Base-by-base conservation (phyloP, 306 rosid species). In the Inga leiocalycina region DNA sequence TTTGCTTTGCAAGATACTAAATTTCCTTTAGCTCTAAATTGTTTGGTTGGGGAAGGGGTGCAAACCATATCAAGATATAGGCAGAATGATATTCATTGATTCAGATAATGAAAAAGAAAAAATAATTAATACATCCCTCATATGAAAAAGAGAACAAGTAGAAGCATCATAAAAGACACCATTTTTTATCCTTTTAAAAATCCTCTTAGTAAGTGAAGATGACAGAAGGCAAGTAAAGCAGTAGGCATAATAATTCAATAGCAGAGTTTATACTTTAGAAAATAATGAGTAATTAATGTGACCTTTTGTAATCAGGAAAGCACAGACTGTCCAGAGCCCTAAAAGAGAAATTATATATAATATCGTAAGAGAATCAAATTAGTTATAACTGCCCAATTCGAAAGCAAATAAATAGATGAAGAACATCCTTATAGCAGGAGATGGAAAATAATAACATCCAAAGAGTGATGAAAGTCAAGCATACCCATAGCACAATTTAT, bases 251-350 rank as follows among this genome's bases (percentile, higher is more conserved):
- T 45, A 62, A 80, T 72, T 78, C 71, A 56, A 51, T 52, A 48
- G 75, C 71, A 59, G 62, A 76, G 76, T 78, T 62, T 74, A 78
- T 71, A 83, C 78, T 76, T 74, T 51, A 71, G 81, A 48, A 78
- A 84, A 80, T 17, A 9, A 22, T 35, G 30, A 66, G 67, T n/a
- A 87, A 84, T 85, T 78, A 80, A 88, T 67, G 85, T 74, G 77
- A 69, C 57, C 77, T 61, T 65, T 56, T 44, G 71, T 22, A 75
- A 46, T 69, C 72, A 19, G 17, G 83, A 75, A 81, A 80, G 35
- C 52, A 78, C 24, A 79, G 80, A 83, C 69, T 65, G 80, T 72
- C 82, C 85, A 81, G 75, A 71, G 78, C 86, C 85, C 83, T 39
- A 84, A 71, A 83, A 79, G 57, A 71, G 79, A 61, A 82, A 70